Evolutionary conservation across 208 protist genomes (phyloP), one percentile per base, ranked within the genome.

Genomic region (Trypanosomatidae sp.): DNA sequence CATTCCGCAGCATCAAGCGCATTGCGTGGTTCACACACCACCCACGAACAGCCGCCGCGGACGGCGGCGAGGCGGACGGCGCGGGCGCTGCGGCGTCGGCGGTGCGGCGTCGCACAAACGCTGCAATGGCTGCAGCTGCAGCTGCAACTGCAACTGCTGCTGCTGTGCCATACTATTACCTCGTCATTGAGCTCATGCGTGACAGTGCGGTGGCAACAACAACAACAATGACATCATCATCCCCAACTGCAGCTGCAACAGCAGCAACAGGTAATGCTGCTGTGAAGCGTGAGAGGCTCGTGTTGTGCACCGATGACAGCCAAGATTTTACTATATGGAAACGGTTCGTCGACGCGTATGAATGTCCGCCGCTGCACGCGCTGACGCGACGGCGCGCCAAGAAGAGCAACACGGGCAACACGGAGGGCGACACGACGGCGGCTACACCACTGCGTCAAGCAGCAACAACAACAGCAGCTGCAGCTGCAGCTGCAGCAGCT

Each of bases 311-410:
- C 5, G 77, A 91, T 15, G 68, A 88, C 38, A 54, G 56, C 20
- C 70, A 84, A 26, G 82, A 88, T 42, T 88, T 83, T 57, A 51
- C 71, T 18, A 68, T 78, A 47, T 91, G 77, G 77, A 67, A 80
- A 46, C 48, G 80, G 40, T 88, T 91, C 40, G 49, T 73, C 2
- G 71, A 88, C 18, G 28, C 68, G 3, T 91, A 87, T 52, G 62
- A 79, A 28, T 57, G 66, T 43, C 48, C 63, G 2, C 53, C 63
- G 15, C 3, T 61, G 1, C 59, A 65, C 28, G 32, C 54, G 30
- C 47, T 43, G 10, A 25, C 18, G 11, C 30, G n/a, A 35, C 11
- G n/a, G n/a, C 11, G n/a, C n/a, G n/a, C 11, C 11, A 35, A 35
- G 11, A 35, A 35, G 11, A n/a, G 11, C n/a, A 35, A 35, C n/a